Percentiles rank a stretch among this genome's conserved stretches.
phyloP scores from a whole-genome alignment of 2,329 filamentous ascomycete species.

The Neodidymelliopsis sp. region DNA sequence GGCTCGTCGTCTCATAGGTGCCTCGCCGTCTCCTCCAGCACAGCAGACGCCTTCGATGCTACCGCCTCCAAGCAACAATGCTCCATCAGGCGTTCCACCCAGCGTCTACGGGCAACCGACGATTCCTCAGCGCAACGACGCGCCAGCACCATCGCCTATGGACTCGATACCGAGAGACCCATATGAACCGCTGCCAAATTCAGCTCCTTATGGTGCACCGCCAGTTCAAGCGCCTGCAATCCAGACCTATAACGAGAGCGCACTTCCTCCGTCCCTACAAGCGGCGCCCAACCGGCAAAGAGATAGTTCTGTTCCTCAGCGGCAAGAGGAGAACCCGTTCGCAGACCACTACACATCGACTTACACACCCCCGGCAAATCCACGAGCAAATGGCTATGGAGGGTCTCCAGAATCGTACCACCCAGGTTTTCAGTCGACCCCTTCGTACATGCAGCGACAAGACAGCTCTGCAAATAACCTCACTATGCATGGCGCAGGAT shows the following conservation, averaged over 20 bases:
- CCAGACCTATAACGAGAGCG: slow-evolving; percentile 29
- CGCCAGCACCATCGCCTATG: slow-evolving; percentile 17
- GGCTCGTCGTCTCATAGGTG: slow-evolving; percentile 58
- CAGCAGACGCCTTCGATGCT: slow-evolving; percentile 14
- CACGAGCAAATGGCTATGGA: slow-evolving; percentile 26
- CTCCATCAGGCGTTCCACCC: slow-evolving; percentile 25
- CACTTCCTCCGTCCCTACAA: slow-evolving; percentile 40
- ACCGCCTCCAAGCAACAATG: slow-evolving; percentile 8
- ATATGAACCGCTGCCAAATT: slow-evolving; percentile 11
- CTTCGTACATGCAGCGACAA: slow-evolving; percentile 54
- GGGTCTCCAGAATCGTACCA: slow-evolving; percentile 40
- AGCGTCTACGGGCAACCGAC: slow-evolving; percentile 19
- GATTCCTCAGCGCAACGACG: slow-evolving; percentile 21
- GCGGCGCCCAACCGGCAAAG: slow-evolving; percentile 29
- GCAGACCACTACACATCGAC: slow-evolving; percentile 51
- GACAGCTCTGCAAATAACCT: slow-evolving; percentile 52
- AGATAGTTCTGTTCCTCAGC: slow-evolving; percentile 14
- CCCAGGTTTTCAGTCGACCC: slow-evolving; percentile 49
- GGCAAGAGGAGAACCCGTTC: slow-evolving; percentile 50
- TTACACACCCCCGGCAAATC: slow-evolving; percentile 33
- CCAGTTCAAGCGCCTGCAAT: slow-evolving; percentile 12
- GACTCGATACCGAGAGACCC: slow-evolving; percentile 10
- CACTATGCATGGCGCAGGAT: slow-evolving; percentile 56
- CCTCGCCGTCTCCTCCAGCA: slow-evolving; percentile 32
- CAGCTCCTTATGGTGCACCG: slow-evolving; percentile 5